These are phyloP conservation scores for Lentinula lateritia DNA, from an alignment of 768 basidiomycete species.

Conservation along the genomic window DNA sequence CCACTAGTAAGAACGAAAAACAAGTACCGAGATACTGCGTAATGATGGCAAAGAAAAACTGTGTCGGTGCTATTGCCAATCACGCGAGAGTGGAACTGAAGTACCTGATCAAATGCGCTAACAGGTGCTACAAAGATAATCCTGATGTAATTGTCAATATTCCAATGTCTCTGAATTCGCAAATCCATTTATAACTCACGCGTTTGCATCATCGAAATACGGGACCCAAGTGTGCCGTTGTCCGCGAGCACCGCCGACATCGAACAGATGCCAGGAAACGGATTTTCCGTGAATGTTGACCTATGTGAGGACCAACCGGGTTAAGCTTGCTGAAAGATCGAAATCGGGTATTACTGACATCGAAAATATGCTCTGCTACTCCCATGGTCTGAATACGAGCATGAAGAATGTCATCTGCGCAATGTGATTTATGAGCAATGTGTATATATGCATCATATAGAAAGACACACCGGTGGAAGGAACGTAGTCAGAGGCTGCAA, in stretches of 20 bases:
- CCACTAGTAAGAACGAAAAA: constrained; percentile 1
- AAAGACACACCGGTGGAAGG: constrained; percentile 60
- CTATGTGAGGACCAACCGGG: not conserved
- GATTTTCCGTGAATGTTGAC: constrained; percentile 65
- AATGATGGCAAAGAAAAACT: not conserved
- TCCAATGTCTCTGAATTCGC: not conserved
- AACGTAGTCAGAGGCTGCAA: constrained; percentile 63
- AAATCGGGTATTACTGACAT: constrained; percentile 31
- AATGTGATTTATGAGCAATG: constrained; percentile 23
- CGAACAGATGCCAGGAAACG: constrained; percentile 71
- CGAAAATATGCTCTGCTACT: constrained; percentile 78
- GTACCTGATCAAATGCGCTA: constrained; percentile 73
- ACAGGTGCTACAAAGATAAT: constrained; percentile 79
- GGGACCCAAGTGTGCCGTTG: constrained; percentile 79
- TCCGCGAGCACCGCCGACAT: constrained; percentile 67
- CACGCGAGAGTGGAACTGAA: constrained; percentile 5
- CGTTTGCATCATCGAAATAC: constrained; percentile 70
- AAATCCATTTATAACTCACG: constrained; percentile 16
- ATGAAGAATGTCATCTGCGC: constrained; percentile 76
- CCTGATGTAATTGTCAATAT: not conserved
- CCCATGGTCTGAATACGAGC: constrained; percentile 92
- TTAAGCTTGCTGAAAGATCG: not conserved
- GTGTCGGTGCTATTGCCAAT: not conserved
- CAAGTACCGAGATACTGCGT: constrained; percentile 1
- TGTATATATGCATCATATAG: constrained; percentile 8